These are phyloP conservation scores for Aspergillus sojae DNA, from an alignment of 2,329 filamentous ascomycete genomes.

Conservation along the genomic window DNA sequence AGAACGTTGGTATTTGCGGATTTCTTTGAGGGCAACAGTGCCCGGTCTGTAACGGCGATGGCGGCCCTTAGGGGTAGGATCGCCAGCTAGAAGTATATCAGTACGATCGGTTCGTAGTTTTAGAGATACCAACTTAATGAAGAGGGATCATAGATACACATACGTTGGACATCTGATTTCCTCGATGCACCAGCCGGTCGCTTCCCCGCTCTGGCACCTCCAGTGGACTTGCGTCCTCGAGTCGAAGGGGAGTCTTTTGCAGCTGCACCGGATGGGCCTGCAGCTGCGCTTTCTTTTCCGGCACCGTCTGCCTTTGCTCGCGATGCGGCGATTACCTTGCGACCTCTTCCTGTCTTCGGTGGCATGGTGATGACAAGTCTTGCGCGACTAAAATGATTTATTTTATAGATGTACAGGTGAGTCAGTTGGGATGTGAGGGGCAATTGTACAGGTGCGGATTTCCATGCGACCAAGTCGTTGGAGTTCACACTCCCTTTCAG, in stretches of 20 bases:
- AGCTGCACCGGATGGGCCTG: conserved; percentile 19
- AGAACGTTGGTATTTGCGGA: conserved; percentile 84
- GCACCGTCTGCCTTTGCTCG: conserved; percentile 8
- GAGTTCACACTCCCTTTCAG: neutral
- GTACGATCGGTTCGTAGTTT: conserved; percentile 1
- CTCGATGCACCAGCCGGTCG: conserved; percentile 24
- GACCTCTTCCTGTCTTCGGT: conserved; percentile 30
- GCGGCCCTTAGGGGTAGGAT: conserved; percentile 67
- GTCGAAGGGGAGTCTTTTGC: conserved; percentile 9
- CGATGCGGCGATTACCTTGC: conserved; percentile 15
- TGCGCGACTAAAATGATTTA: neutral
- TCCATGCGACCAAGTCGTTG: neutral
- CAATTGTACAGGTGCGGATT: neutral
- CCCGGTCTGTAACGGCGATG: conserved; percentile 71
- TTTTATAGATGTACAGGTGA: neutral
- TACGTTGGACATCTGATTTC: conserved; percentile 44
- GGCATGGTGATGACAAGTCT: conserved; percentile 26
- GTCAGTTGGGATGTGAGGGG: neutral
- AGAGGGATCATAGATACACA: conserved; percentile 11
- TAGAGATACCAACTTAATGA: neutral
- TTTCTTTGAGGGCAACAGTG: conserved; percentile 87
- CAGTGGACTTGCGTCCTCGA: conserved; percentile 22
- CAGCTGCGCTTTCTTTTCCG: conserved; percentile 11
- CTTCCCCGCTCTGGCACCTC: conserved; percentile 21
- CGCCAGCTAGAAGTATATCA: conserved; percentile 60